Base-by-base conservation (phyloP, 495 filamentous ascomycete genomes). In the Clohesyomyces aquaticus region DNA sequence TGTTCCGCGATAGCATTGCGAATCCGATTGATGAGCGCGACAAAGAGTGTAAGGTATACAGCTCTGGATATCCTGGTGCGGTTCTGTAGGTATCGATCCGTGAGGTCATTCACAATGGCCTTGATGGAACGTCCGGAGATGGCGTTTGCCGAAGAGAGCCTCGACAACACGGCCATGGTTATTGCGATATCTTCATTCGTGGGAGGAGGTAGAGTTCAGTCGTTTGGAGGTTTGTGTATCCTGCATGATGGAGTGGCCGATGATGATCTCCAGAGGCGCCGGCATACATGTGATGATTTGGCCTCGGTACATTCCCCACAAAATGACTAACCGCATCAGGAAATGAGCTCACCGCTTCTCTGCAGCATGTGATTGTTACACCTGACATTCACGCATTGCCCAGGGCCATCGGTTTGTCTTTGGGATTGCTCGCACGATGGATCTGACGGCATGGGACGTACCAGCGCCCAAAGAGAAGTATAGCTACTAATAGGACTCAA, bases 1-100 rank as follows among this genome's bases (percentile, higher is more conserved):
- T 98, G 95, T 72, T 96, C 91, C 66, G 86, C 84, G 71, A 98
- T 87, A 62, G 92, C 92, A 85, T 91, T 87, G 67, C 92, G 91
- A 29, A 97, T 85, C 65, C 95, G 91, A 74, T 96, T 91, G 35
- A 89, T 82, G 55, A 98, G 85, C 38, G 92, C 90, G 56, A 95
- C 79, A 63, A 95, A 89, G 59, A 98, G 85, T n/a, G 91, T 89
- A 38, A 98, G 81, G 77, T 96, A 98, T 66, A 97, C 87, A 46
- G 86, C 86, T 73, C 93, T 90, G 9, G 93, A 96, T 73, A 98
- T 94, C 45, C 85, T 83, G 38, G 89, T 93, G 60, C 95, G 92
- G 79, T 98, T 83, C 64, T 82, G 79, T 55, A 93, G 83, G 82
- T 98, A 98, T 27, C 89, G 81, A 56, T 77, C 75, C 12, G 88